These are phyloP conservation scores for Scenedesmus sp. DNA, from an alignment of 163 green algal species.

Conservation along the genomic window DNA sequence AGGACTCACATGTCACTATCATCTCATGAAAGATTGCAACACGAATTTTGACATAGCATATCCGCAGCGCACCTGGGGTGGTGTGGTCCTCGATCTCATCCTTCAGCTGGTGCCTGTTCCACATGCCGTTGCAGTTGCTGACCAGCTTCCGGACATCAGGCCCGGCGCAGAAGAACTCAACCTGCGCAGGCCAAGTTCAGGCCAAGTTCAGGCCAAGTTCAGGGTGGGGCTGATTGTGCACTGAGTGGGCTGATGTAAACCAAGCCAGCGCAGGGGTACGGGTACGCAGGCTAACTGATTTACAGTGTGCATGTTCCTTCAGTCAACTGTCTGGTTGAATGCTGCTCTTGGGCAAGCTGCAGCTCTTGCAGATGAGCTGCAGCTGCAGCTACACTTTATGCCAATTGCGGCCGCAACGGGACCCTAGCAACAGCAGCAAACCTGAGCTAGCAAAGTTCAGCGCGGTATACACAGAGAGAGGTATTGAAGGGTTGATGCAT, in stretches of 20 bases:
- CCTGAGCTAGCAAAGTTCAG: too few species aligned
- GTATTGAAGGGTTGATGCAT: too few species aligned
- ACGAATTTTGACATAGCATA: background rate
- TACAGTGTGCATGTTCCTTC: too few species aligned
- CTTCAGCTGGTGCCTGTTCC: slow-evolving; percentile 46
- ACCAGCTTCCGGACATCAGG: background rate
- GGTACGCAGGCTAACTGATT: too few species aligned
- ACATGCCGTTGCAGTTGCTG: slow-evolving; percentile 38
- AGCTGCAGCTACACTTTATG: background rate
- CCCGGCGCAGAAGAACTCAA: slow-evolving; percentile 27
- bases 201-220: background rate
- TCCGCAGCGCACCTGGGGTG: slow-evolving; percentile 11
- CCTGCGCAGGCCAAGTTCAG: background rate
- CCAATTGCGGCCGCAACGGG: background rate
- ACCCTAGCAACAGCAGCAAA: too few species aligned
- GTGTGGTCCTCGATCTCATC: slow-evolving; percentile 48
- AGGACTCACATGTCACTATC: too few species aligned
- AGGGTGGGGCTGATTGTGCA: background rate
- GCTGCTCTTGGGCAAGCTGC: too few species aligned
- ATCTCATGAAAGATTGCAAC: too few species aligned
- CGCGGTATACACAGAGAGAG: too few species aligned
- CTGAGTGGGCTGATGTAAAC: background rate
- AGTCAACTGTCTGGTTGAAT: too few species aligned
- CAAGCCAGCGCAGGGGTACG: background rate
- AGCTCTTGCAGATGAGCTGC: background rate